phyloP scores from a whole-genome alignment of 1,284 basidiomycete species.

The Cerrena zonata region DNA sequence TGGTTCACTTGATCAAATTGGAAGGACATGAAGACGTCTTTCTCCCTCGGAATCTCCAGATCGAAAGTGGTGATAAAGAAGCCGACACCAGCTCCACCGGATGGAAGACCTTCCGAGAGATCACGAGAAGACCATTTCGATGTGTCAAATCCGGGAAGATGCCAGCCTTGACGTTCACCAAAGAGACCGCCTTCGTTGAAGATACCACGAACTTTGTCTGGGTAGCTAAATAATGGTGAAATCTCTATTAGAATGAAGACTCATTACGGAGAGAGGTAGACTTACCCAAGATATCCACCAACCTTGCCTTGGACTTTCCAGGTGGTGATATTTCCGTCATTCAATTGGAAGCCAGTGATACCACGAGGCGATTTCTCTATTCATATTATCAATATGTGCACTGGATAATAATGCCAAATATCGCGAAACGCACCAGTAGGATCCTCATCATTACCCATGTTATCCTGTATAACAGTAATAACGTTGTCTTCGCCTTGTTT shows the following conservation, averaged over 20 bases:
- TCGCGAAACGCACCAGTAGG: slow-evolving; percentile 36
- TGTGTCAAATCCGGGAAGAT: slow-evolving; percentile 69
- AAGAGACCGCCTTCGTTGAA: slow-evolving; percentile 79
- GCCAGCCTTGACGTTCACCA: slow-evolving; percentile 76
- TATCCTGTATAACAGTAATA: slow-evolving; percentile 74
- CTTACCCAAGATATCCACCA: slow-evolving; percentile 67
- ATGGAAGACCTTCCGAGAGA: slow-evolving; percentile 52
- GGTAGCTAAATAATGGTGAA: slow-evolving; percentile 40
- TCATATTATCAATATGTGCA: background rate
- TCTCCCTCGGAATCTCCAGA: slow-evolving; percentile 49
- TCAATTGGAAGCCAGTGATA: slow-evolving; percentile 67
- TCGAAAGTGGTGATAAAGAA: slow-evolving; percentile 75
- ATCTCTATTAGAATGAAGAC: background rate
- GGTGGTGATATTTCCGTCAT: slow-evolving; percentile 50
- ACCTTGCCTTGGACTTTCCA: slow-evolving; percentile 83
- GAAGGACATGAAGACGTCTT: slow-evolving; percentile 65
- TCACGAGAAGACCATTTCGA: slow-evolving; percentile 53
- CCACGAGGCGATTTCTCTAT: slow-evolving; percentile 67
- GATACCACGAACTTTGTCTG: slow-evolving; percentile 62
- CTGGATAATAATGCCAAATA: background rate
- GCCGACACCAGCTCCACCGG: slow-evolving; percentile 56
- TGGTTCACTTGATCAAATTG: slow-evolving; percentile 55
- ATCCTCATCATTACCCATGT: slow-evolving; percentile 69
- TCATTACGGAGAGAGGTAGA: slow-evolving; percentile 7
- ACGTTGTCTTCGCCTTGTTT: slow-evolving; percentile 56